phyloP scores from a whole-genome alignment of 2,329 filamentous ascomycete species.

The Epichloe bromicola region DNA sequence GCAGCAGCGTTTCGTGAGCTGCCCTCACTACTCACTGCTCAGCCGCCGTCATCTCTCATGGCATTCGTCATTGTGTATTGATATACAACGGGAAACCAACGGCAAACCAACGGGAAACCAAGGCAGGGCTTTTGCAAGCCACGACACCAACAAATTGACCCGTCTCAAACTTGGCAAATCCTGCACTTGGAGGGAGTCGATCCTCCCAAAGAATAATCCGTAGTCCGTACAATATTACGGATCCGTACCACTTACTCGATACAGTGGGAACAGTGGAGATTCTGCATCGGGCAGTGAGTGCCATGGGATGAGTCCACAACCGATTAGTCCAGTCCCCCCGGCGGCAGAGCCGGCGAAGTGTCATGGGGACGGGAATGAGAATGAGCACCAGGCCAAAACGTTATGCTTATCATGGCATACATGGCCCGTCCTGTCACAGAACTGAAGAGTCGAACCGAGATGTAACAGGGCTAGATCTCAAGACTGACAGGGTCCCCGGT shows the following conservation, averaged over 20 bases:
- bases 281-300: background rate
- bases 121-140: too few relatives aligned
- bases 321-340: too few relatives aligned
- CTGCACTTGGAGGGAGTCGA: too few relatives aligned
- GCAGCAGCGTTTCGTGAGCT: background rate
- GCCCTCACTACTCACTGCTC: background rate
- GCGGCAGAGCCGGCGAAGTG: too few relatives aligned
- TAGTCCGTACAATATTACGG: too few relatives aligned
- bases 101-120: too few relatives aligned
- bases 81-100: too few relatives aligned
- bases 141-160: too few relatives aligned
- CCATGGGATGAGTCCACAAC: background rate
- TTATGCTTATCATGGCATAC: slow-evolving; percentile 9
- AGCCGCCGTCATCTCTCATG: background rate
- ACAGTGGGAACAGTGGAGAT: background rate
- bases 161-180: too few relatives aligned
- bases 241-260: background rate
- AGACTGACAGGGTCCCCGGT: slow-evolving; percentile 8
- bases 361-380: slow-evolving; percentile 1
- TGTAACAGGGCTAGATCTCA: slow-evolving; percentile 18
- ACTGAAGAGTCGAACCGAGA: slow-evolving; percentile 7
- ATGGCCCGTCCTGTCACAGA: slow-evolving; percentile 9
- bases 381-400: slow-evolving; percentile 10
- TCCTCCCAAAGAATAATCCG: too few relatives aligned
- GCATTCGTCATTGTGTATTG: too few relatives aligned